phyloP scores from a whole-genome alignment of 495 filamentous ascomycete genomes.

The Aspergillus ostianus region DNA sequence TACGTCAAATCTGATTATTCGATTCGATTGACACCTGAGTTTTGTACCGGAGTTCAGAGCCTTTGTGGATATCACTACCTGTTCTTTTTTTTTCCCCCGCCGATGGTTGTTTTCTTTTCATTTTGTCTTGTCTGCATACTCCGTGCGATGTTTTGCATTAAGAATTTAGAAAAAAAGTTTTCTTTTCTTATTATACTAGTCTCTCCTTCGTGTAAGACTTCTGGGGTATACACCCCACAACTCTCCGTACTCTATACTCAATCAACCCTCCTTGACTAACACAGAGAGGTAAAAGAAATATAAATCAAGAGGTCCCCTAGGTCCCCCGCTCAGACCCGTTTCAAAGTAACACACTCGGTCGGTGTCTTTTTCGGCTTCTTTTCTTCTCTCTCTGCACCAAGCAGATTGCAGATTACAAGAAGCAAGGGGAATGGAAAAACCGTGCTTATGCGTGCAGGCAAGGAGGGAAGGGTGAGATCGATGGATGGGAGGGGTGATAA shows the following conservation, averaged over 20 bases:
- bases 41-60: neutral
- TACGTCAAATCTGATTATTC: too few species aligned
- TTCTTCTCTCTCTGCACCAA: neutral
- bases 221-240: too few species aligned
- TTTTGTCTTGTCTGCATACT: neutral
- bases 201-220: too few species aligned
- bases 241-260: too few species aligned
- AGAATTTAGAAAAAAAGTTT: neutral
- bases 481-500: too few species aligned
- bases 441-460: neutral
- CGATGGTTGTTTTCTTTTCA: too few species aligned
- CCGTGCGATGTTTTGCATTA: neutral
- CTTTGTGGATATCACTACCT: neutral
- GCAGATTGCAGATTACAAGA: neutral
- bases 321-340: neutral
- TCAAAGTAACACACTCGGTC: neutral
- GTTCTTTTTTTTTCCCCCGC: neutral
- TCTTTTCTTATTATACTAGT: neutral
- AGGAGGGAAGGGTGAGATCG: neutral
- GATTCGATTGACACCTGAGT: neutral
- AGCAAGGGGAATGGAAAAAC: neutral
- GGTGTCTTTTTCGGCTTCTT: neutral
- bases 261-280: too few species aligned
- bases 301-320: neutral
- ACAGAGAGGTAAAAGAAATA: neutral